A percentile compares a stretch with the other conserved stretches of the same genome.
Evolutionary conservation across 2,329 filamentous ascomycete species (phyloP).

Genomic region (Aaosphaeria arxii): DNA sequence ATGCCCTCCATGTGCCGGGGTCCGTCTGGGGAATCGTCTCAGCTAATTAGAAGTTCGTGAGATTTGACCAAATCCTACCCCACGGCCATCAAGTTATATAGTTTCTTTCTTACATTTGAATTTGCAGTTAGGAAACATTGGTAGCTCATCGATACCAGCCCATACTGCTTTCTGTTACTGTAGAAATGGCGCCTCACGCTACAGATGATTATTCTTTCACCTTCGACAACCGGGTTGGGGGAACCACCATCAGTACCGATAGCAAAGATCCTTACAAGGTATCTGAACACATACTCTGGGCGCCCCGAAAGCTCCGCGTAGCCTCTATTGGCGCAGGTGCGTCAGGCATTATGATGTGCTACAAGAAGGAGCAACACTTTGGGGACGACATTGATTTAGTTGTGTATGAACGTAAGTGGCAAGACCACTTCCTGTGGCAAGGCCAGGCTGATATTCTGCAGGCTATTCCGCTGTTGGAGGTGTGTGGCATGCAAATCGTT

Average conservation of each 20-base stretch:
- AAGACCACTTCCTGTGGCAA: constrained; percentile 33
- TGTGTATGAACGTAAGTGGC: not conserved
- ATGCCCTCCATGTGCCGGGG: too few species aligned
- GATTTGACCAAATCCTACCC: too few species aligned
- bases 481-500: constrained; percentile 35
- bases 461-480: constrained; percentile 34
- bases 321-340: constrained; percentile 25
- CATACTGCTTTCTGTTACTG: too few species aligned
- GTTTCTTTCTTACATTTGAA: too few species aligned
- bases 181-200: not conserved
- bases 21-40: too few species aligned
- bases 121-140: too few species aligned
- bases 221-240: not conserved
- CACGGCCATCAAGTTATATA: too few species aligned
- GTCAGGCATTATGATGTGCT: constrained; percentile 36
- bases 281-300: not conserved
- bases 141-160: too few species aligned
- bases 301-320: not conserved
- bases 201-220: not conserved
- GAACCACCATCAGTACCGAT: not conserved
- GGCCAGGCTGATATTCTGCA: constrained; percentile 11
- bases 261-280: not conserved
- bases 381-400: constrained; percentile 19
- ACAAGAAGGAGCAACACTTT: constrained; percentile 37
- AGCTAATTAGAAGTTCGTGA: too few species aligned